Base-by-base conservation (phyloP, 2,329 filamentous ascomycete genomes). In the Juglanconis juglandina region DNA sequence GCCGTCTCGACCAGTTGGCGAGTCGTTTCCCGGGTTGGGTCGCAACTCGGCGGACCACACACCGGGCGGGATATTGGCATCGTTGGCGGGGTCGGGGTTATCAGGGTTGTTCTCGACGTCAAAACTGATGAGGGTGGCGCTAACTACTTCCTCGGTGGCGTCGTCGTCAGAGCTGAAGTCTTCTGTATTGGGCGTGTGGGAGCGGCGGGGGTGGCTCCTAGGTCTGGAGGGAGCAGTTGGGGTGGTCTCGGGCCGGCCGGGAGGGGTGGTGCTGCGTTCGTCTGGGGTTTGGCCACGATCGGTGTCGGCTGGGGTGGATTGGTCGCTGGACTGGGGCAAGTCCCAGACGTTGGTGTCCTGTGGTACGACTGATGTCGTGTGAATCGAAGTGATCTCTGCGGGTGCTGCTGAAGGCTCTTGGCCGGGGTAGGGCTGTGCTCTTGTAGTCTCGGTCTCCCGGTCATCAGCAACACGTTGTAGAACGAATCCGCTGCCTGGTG, bases 11-110 rank as follows among this genome's bases (percentile, higher is more conserved):
- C 52, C 54, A 33, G 10, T 39, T 10, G 53, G 42, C 5, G 53
- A 51, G 39, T 64, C 62, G 34, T 56, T 59, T 30, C 71, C 71
- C 33, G 72, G 70, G 61, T 79, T 85, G 3, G 83, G 81, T 0
- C 83, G 78, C 17, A 86, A 69, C 66, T 87, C 84, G 11, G 84
- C 83, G 4, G 81, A 83, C 84, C 84, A 87, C 1, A 82, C 69
- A 13, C 81, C 83, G 1, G 79, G 73, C 1, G 79, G 79, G 3
- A 77, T 75, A 52, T 83, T 63, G 34, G 34, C 47, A 41, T 63
- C 58, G 30, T 61, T 56, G 39, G 55, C 6, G 44, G 62, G 62
- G 17, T 58, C 59, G 1, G 54, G 80, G 3, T 75, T 77, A 0
- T 81, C 74, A 51, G 85, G 83, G 3, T 78, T 80, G 0, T 83